Percentiles rank a stretch among this genome's conserved stretches.
Evolutionary conservation across 345 rosid species (phyloP).

Genomic region (Salix dunnii): DNA sequence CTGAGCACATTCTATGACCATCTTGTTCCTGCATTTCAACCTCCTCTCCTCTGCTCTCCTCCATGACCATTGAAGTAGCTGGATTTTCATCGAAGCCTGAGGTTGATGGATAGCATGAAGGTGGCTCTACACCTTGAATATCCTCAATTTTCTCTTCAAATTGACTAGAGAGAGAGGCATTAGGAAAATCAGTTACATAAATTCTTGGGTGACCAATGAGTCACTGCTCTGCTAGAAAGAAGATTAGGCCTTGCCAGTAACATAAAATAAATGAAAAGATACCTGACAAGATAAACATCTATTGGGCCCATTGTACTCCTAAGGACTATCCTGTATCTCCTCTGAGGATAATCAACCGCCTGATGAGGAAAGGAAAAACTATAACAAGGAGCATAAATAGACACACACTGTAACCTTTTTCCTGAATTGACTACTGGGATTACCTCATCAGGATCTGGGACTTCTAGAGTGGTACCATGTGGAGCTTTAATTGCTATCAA

Average conservation of each 20-base stretch:
- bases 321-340: constrained; percentile 86
- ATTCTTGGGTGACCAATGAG: background rate
- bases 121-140: constrained; percentile 56
- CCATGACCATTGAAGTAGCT: constrained; percentile 27
- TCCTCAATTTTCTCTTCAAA: constrained; percentile 91
- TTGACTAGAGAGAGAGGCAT: constrained; percentile 47
- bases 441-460: constrained; percentile 99
- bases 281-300: constrained; percentile 98
- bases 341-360: constrained; percentile 89
- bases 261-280: constrained; percentile 18
- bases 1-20: constrained; percentile 47
- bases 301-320: constrained; percentile 98
- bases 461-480: constrained; percentile 98
- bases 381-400: background rate
- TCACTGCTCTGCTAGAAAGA: background rate
- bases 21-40: constrained; percentile 47
- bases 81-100: constrained; percentile 46
- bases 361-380: constrained; percentile 25
- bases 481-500: constrained; percentile 95
- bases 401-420: background rate
- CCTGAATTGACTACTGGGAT: constrained; percentile 16
- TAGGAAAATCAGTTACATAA: constrained; percentile 3
- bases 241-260: background rate
- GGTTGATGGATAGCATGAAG: constrained; percentile 50
- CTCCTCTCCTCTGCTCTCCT: constrained; percentile 53